These are phyloP conservation scores for Lotmaria passim DNA, from an alignment of 208 protist genomes.

Conservation along the genomic window DNA sequence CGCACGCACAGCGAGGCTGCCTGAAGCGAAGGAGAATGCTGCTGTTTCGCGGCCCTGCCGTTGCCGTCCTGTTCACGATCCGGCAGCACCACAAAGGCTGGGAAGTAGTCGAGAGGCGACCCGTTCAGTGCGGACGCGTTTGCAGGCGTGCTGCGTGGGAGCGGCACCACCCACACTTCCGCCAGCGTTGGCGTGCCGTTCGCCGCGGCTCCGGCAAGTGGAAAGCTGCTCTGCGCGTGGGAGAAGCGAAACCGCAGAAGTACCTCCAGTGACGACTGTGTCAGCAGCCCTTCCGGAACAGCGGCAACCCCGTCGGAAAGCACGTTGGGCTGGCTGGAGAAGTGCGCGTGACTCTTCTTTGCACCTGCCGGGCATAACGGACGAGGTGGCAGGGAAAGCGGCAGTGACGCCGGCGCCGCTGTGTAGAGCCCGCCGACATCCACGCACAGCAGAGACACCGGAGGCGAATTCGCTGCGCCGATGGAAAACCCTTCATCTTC, in stretches of 20 bases:
- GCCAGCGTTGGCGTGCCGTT: not conserved
- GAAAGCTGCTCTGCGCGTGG: slow-evolving; percentile 1
- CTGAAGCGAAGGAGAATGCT: not conserved
- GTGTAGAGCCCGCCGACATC: slow-evolving; percentile 29
- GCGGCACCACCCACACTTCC: slow-evolving; percentile 35
- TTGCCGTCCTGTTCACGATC: not conserved
- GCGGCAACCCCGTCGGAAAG: no score
- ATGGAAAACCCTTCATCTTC: not conserved
- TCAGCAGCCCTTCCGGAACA: no score
- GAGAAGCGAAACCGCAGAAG: slow-evolving; percentile 23
- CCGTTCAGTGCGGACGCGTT: no score
- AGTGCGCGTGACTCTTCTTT: no score
- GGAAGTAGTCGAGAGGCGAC: not conserved
- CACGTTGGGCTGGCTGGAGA: no score
- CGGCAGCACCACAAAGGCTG: not conserved
- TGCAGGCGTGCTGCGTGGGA: not conserved
- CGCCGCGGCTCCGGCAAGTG: not conserved
- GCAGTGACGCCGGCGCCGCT: not conserved
- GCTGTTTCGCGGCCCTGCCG: no score
- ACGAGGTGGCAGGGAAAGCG: not conserved
- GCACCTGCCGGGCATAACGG: no score
- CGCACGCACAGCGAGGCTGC: not conserved
- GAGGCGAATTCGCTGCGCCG: not conserved
- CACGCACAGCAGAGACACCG: slow-evolving; percentile 15
- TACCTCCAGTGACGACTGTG: not conserved